Percentiles rank a stretch among this genome's conserved stretches.
Evolutionary conservation across 2,329 filamentous ascomycete genomes (phyloP).

Genomic region (Sporothrix dimorphospora): DNA sequence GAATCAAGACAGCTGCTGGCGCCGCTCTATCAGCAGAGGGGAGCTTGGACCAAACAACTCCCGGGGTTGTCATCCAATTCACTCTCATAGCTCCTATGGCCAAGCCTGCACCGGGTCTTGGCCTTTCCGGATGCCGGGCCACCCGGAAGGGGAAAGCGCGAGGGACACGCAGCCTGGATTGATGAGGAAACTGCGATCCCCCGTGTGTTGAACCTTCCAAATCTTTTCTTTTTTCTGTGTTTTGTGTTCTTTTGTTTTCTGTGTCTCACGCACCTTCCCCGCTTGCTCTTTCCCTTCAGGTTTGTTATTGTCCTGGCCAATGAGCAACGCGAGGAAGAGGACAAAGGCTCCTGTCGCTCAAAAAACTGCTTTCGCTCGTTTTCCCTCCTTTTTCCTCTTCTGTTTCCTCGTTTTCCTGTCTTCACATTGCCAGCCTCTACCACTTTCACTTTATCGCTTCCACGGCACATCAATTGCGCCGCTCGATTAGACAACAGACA

Average conservation of each 20-base stretch:
- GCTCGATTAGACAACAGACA: neutral
- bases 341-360: neutral
- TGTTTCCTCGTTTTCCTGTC: neutral
- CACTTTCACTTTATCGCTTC: neutral
- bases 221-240: neutral
- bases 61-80: neutral
- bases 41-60: neutral
- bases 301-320: neutral
- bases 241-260: too few relatives aligned
- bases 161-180: neutral
- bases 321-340: neutral
- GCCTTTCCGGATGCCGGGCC: neutral
- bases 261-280: neutral
- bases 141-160: slow-evolving; percentile 18
- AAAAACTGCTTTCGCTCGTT: neutral
- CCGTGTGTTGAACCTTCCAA: slow-evolving; percentile 7
- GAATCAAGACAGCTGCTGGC: neutral
- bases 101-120: neutral
- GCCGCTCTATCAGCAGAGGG: neutral
- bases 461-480: slow-evolving; percentile 4
- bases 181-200: neutral
- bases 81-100: neutral
- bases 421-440: neutral
- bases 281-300: neutral
- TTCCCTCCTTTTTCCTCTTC: neutral